Evolutionary conservation across 768 basidiomycete species (phyloP).

Genomic region (Pleurotus platypus): DNA sequence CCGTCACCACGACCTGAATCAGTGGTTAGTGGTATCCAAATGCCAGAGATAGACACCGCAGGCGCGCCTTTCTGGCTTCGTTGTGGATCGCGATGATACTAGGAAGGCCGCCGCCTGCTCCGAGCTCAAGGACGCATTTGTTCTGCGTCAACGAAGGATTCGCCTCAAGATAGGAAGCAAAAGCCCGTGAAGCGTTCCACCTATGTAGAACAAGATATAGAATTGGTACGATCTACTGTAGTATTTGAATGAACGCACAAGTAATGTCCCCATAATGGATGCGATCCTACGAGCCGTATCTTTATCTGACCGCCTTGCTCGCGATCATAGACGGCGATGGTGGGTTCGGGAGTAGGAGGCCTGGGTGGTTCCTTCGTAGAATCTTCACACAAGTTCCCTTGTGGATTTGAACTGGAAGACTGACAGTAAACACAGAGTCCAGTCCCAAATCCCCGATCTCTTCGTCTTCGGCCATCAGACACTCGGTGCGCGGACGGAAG

Average conservation of each 20-base stretch:
- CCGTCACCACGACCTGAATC: slow-evolving; percentile 75
- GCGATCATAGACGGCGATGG: slow-evolving; percentile 46
- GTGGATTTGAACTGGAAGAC: slow-evolving; percentile 14
- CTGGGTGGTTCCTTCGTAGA: slow-evolving; percentile 55
- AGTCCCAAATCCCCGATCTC: slow-evolving; percentile 34
- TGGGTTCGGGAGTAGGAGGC: slow-evolving; percentile 66
- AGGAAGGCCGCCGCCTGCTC: slow-evolving; percentile 91
- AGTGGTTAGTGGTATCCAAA: not conserved
- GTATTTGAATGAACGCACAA: slow-evolving; percentile 39
- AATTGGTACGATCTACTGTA: too few species aligned
- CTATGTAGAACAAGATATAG: slow-evolving; percentile 27
- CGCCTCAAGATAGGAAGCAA: slow-evolving; percentile 67
- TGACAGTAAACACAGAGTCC: slow-evolving; percentile 49
- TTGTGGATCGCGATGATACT: slow-evolving; percentile 70
- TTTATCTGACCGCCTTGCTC: slow-evolving; percentile 32
- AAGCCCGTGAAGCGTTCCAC: slow-evolving; percentile 77
- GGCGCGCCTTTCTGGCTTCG: slow-evolving; percentile 59
- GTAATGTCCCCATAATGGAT: slow-evolving; percentile 81
- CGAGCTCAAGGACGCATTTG: slow-evolving; percentile 73
- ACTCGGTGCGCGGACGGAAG: not conserved
- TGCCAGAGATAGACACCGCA: not conserved
- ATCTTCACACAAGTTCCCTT: slow-evolving; percentile 4
- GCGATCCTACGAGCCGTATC: slow-evolving; percentile 73
- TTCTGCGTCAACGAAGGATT: slow-evolving; percentile 43
- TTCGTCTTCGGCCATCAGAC: slow-evolving; percentile 8